Evolutionary conservation across 83 land plant species (phyloP).

Genomic region (Diphasiastrum complanatum): DNA sequence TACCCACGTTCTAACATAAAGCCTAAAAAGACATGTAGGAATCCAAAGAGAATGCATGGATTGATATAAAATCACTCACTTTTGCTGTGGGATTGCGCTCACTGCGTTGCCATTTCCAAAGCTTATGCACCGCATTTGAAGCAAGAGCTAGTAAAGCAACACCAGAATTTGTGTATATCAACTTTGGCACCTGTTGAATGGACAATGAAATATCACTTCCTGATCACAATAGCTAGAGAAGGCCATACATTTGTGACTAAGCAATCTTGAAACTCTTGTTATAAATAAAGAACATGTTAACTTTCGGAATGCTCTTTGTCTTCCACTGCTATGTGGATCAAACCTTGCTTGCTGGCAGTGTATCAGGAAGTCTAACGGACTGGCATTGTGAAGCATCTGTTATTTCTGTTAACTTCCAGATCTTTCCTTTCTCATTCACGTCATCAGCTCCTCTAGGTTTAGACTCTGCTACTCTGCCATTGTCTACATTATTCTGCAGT

Average conservation of each 20-base stretch:
- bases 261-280: not conserved
- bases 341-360: constrained; percentile 25
- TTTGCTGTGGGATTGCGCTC: constrained; percentile 62
- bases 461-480: not conserved
- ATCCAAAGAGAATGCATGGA: not conserved
- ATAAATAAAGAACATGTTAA: not conserved
- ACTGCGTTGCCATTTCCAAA: constrained; percentile 47
- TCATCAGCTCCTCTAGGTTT: constrained; percentile 4
- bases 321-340: not conserved
- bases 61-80: constrained; percentile 25
- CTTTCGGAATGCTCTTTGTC: not conserved
- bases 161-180: constrained; percentile 76
- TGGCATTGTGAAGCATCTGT: constrained; percentile 12
- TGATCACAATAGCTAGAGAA: no score
- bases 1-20: not conserved
- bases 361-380: constrained; percentile 10
- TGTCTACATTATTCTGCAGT: not conserved
- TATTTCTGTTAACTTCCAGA: constrained; percentile 20
- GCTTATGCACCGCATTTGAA: constrained; percentile 67
- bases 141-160: constrained; percentile 67
- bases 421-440: constrained; percentile 1
- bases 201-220: no score
- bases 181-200: constrained; percentile 66
- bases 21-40: not conserved
- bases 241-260: not conserved